Conservation (phyloP, 345 rosid genomes). For the Microcos paniculata region DNA sequence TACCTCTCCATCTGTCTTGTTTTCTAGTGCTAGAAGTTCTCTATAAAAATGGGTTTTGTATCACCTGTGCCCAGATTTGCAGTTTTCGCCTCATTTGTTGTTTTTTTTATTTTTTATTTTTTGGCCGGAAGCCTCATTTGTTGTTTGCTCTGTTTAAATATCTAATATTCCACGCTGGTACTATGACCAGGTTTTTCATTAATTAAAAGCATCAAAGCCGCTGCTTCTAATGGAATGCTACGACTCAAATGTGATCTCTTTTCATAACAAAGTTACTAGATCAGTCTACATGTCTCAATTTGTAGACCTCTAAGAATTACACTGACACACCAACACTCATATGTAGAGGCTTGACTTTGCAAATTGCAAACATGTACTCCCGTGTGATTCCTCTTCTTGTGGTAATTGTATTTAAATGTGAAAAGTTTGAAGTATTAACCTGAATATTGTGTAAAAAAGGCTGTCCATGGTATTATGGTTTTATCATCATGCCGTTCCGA, state of each 20-base stretch:
- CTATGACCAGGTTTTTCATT: background rate
- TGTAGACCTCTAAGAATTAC: background rate
- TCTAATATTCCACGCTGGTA: background rate
- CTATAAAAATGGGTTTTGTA: background rate
- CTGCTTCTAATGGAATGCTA: background rate
- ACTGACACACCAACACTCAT: background rate
- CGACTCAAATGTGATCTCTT: background rate
- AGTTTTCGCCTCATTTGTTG: background rate
- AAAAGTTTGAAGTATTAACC: background rate
- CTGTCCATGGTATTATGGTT: background rate
- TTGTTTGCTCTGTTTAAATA: background rate
- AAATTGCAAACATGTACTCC: background rate
- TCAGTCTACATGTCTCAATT: background rate
- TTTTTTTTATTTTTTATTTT: too few species aligned
- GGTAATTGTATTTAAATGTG: background rate
- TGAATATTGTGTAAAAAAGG: background rate
- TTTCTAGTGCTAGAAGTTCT: background rate
- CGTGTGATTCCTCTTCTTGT: background rate
- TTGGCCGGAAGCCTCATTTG: too few species aligned
- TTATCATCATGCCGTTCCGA: background rate
- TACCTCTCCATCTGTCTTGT: conserved; percentile 3
- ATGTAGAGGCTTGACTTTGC: background rate
- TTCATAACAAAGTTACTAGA: background rate
- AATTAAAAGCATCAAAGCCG: background rate
- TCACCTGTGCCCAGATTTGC: conserved; percentile 5